These are phyloP conservation scores for Cajanus cajan DNA, from an alignment of 306 rosid genomes.

Conservation along the genomic window DNA sequence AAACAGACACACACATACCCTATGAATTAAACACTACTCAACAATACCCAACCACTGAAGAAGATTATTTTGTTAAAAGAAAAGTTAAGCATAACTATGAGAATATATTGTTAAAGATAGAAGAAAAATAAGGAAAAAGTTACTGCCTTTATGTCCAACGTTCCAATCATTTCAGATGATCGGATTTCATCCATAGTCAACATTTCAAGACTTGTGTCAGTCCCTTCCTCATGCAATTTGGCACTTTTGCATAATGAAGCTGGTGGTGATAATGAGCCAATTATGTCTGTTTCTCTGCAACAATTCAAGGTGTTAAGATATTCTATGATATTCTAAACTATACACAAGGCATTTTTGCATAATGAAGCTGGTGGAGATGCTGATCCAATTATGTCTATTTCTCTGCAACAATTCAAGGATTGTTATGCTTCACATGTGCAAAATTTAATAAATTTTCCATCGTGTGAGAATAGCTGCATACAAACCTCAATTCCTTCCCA, in stretches of 20 bases:
- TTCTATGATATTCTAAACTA: no score
- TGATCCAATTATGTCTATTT: conserved; percentile 50
- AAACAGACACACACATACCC: neutral
- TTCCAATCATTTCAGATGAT: conserved; percentile 39
- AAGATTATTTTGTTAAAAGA: neutral
- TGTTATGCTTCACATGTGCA: conserved; percentile 24
- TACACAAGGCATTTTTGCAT: conserved; percentile 35
- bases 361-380: conserved; percentile 47
- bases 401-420: conserved; percentile 41
- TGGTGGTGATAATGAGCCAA: conserved; percentile 50
- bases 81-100: conserved; percentile 4
- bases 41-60: conserved; percentile 21
- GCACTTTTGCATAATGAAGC: conserved; percentile 40
- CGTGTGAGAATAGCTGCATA: conserved; percentile 26
- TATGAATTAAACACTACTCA: neutral
- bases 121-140: conserved; percentile 28
- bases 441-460: conserved; percentile 31
- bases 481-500: conserved; percentile 48
- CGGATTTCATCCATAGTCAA: conserved; percentile 47
- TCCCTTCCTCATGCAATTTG: conserved; percentile 35
- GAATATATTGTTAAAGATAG: neutral
- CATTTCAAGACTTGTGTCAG: conserved; percentile 32
- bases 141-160: conserved; percentile 46
- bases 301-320: no score
- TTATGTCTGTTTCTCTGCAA: conserved; percentile 47